Evolutionary conservation across 305 asterid species (phyloP), one percentile per base, ranked within the genome.

Genomic region (Salvia sclarea): DNA sequence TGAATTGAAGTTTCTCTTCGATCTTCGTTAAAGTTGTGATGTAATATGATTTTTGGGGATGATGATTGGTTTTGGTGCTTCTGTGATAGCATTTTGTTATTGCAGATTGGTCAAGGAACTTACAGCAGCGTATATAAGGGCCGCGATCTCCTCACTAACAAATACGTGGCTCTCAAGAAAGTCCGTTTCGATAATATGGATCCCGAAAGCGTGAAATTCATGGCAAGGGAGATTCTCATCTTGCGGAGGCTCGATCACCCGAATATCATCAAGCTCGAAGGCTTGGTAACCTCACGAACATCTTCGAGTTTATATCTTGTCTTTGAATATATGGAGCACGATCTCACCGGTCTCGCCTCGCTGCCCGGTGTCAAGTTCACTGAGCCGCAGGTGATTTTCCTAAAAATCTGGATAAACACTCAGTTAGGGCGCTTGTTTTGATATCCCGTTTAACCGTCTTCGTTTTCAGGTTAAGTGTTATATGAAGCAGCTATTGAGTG

Each of bases 81-180:
- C 53, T 74, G 76, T 84, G 79, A 85, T 82, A 72, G 76, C 50
- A 54, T 78, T 80, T 72, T 35, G 10, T 85, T 75, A 44, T 74
- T 89, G 85, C 95, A 94, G 99, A 94, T 94, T 75, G 99, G 97
- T 44, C 97, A 90, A 82, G 97, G 97, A 69, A 93, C 98, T 70
- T 94, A 94, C 72, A 94, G 98, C 70, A 87, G 89, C 47, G 98
- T 94, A 44, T 94, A 82, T 79, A 91, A 89, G 78, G 99, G 96
- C 37, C 90, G 93, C 38, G 99, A 94, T 74, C 90, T 91, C 45
- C 69, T 65, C 24, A 64, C 66, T 43, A 82, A 88, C 50, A 91
- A 78, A 82, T 45, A 78, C 50, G 98, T 94, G 66, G 99, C 99
- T 48, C 90, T 94, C 56, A 94, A 94, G 67, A 89, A 87, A 80